These are phyloP conservation scores for Aspergillus olivimuriae DNA, from an alignment of 495 filamentous ascomycete genomes.

Conservation along the genomic window DNA sequence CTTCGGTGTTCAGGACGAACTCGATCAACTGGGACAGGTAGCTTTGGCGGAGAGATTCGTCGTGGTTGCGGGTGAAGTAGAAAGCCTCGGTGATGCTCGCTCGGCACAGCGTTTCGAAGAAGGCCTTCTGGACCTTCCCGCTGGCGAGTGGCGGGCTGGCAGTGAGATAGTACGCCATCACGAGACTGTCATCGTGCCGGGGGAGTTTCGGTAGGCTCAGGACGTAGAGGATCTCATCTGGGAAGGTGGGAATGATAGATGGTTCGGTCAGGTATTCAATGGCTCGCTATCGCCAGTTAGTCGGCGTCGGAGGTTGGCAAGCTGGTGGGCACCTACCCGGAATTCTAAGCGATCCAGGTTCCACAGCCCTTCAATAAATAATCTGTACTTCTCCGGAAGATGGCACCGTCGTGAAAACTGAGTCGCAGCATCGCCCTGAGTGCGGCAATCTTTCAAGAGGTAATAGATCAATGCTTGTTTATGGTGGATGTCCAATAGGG, in stretches of 20 bases:
- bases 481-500: slow-evolving; percentile 56
- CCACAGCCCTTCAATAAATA: slow-evolving; percentile 78
- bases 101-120: slow-evolving; percentile 62
- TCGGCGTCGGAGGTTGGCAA: no score
- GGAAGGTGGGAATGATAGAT: slow-evolving; percentile 68
- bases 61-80: slow-evolving; percentile 60
- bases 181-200: slow-evolving; percentile 54
- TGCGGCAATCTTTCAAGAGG: slow-evolving; percentile 66
- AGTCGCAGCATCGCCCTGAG: slow-evolving; percentile 39
- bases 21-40: slow-evolving; percentile 64
- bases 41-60: slow-evolving; percentile 49
- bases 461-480: slow-evolving; percentile 78
- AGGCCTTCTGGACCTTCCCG: slow-evolving; percentile 49
- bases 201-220: slow-evolving; percentile 55
- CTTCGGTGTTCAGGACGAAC: slow-evolving; percentile 46
- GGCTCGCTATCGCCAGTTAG: slow-evolving; percentile 46
- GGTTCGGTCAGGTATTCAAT: slow-evolving; percentile 69
- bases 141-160: slow-evolving; percentile 59
- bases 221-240: slow-evolving; percentile 68
- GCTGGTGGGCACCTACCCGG: slow-evolving; percentile 49
- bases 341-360: slow-evolving; percentile 67
- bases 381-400: slow-evolving; percentile 60
- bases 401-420: slow-evolving; percentile 51
- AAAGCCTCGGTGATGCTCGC: slow-evolving; percentile 66
- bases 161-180: slow-evolving; percentile 71